Percentiles rank a stretch among this genome's conserved stretches.
These are phyloP conservation scores for Umbelopsis sp. DNA, from an alignment of 192 early-diverging fungal genomes.

Conservation along the genomic window DNA sequence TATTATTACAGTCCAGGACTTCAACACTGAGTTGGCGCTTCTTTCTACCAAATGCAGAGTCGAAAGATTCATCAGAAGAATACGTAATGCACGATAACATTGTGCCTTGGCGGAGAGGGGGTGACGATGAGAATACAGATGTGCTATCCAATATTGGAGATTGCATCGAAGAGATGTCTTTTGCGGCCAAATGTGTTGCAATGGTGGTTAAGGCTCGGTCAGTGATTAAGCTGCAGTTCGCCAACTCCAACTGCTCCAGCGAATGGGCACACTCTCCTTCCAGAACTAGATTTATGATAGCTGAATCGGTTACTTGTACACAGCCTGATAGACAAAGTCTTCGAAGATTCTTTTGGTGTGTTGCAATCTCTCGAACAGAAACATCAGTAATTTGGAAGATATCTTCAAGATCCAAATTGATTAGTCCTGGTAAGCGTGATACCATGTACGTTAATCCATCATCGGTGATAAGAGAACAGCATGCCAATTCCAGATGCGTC, in stretches of 20 bases:
- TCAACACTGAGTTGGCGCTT: conserved; percentile 32
- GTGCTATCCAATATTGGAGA: conserved; percentile 27
- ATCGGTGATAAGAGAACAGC: conserved; percentile 43
- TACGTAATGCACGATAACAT: conserved; percentile 6
- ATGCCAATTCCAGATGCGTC: conserved; percentile 50
- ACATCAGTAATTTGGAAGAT: conserved; percentile 30
- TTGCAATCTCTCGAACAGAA: conserved; percentile 33
- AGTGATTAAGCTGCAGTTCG: conserved; percentile 46
- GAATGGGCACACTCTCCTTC: conserved; percentile 31
- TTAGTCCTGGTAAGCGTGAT: conserved; percentile 20
- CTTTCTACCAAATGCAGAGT: not conserved
- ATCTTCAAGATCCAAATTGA: conserved; percentile 43
- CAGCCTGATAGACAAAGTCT: conserved; percentile 42
- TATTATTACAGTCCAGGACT: conserved; percentile 53
- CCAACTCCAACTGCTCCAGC: conserved; percentile 46
- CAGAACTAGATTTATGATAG: conserved; percentile 31
- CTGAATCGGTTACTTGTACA: conserved; percentile 37
- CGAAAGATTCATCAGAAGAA: conserved; percentile 4
- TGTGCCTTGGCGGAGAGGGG: conserved; percentile 27
- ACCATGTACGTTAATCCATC: conserved; percentile 39
- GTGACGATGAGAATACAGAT: conserved; percentile 25
- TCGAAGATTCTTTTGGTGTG: conserved; percentile 26
- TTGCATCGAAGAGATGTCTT: conserved; percentile 23
- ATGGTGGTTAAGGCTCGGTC: conserved; percentile 45
- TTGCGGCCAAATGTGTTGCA: conserved; percentile 43